phyloP scores from a whole-genome alignment of 1,284 basidiomycete species.

The Ustilago lituana region DNA sequence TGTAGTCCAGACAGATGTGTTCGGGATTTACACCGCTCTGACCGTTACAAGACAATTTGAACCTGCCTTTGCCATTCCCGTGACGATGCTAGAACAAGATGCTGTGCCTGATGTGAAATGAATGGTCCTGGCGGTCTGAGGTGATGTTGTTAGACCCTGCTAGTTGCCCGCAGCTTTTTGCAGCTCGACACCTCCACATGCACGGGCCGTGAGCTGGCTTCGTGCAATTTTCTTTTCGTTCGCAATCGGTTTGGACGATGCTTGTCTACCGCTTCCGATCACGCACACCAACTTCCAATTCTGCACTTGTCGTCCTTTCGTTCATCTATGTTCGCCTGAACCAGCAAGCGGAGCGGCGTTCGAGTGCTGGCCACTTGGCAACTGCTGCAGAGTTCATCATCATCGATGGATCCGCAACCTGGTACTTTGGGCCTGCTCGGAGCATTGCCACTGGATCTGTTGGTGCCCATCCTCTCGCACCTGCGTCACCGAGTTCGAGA shows the following conservation, averaged over 20 bases:
- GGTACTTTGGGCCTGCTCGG: constrained; percentile 22
- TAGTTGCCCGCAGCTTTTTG: no score
- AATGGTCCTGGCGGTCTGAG: no score
- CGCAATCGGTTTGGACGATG: no score
- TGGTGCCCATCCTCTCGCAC: constrained; percentile 46
- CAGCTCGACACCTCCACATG: constrained; percentile 42
- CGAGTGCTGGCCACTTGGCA: constrained; percentile 15
- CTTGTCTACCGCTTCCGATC: no score
- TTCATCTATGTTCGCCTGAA: constrained; percentile 1
- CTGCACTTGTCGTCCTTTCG: no score
- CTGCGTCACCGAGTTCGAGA: constrained; percentile 53
- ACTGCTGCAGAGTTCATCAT: neutral
- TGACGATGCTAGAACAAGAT: no score
- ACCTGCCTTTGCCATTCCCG: no score
- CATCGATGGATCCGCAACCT: constrained; percentile 2
- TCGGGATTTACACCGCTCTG: neutral
- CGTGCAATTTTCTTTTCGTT: no score
- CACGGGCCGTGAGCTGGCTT: constrained; percentile 3
- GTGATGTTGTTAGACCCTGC: no score
- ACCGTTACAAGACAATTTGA: no score
- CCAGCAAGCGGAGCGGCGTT: neutral
- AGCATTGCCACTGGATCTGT: constrained; percentile 55
- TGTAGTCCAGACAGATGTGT: neutral
- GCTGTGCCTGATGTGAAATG: no score
- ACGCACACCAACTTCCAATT: no score